phyloP scores from a whole-genome alignment of 768 basidiomycete species.

The Leccinum pellstonianum region DNA sequence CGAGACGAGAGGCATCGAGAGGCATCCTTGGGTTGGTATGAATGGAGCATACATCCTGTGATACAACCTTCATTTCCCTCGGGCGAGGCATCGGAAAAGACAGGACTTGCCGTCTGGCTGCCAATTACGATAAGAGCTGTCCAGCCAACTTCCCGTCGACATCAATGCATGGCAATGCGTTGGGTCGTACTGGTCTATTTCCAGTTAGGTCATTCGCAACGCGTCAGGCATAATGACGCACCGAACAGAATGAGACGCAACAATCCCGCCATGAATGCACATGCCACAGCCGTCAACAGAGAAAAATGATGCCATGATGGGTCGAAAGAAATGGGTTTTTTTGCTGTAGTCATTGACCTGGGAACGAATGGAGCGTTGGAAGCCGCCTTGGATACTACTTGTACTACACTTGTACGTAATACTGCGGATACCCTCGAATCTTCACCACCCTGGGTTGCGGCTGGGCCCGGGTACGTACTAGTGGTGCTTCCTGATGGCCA shows the following conservation, averaged over 20 bases:
- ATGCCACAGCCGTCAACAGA: conserved; percentile 36
- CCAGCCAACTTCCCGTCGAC: conserved; percentile 77
- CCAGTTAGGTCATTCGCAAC: not conserved
- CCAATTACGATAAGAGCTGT: conserved; percentile 66
- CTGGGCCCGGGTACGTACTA: too few species aligned
- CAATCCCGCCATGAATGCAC: conserved; percentile 45
- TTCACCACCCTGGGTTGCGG: not conserved
- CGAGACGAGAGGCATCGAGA: conserved; percentile 54
- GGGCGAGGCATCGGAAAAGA: conserved; percentile 24
- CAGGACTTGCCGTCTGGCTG: conserved; percentile 68
- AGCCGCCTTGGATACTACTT: not conserved
- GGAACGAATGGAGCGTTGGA: conserved; percentile 1
- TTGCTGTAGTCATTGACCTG: conserved; percentile 25
- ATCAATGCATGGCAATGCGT: conserved; percentile 71
- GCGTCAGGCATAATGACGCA: conserved; percentile 25
- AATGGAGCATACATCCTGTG: conserved; percentile 77
- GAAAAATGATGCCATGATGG: conserved; percentile 53
- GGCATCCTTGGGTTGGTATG: conserved; percentile 56
- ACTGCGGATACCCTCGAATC: not conserved
- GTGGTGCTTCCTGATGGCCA: too few species aligned
- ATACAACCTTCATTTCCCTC: conserved; percentile 10
- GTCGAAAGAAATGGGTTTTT: conserved; percentile 36
- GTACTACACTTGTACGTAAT: not conserved
- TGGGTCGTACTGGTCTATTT: conserved; percentile 68
- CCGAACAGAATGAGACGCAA: conserved; percentile 44